phyloP scores from a whole-genome alignment of 345 rosid genomes.

The Sonneratia alba region DNA sequence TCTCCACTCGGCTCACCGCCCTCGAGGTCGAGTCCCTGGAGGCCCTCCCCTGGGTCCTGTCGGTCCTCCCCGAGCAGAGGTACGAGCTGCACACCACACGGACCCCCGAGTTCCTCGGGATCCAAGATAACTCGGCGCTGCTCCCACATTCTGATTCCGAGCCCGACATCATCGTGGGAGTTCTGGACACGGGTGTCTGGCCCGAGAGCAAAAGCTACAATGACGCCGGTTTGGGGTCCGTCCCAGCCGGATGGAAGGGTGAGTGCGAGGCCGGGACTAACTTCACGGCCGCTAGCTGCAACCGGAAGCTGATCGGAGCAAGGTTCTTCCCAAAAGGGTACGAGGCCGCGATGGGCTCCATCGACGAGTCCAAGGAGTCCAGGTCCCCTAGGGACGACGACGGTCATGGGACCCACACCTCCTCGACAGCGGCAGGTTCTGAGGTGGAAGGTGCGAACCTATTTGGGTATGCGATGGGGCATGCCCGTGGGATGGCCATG shows the following conservation, averaged over 20 bases:
- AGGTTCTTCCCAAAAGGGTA: slow-evolving; percentile 43
- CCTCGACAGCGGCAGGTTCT: slow-evolving; percentile 68
- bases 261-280: slow-evolving; percentile 48
- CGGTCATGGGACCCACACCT: slow-evolving; percentile 66
- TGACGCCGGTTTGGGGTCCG: slow-evolving; percentile 38
- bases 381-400: slow-evolving; percentile 51
- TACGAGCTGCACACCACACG: slow-evolving; percentile 60
- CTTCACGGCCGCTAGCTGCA: slow-evolving; percentile 35
- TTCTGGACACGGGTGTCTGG: slow-evolving; percentile 56
- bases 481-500: slow-evolving; percentile 62
- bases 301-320: slow-evolving; percentile 55
- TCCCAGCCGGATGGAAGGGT: slow-evolving; percentile 50
- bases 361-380: slow-evolving; percentile 44
- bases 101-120: slow-evolving; percentile 54
- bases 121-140: slow-evolving; percentile 19
- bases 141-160: slow-evolving; percentile 22
- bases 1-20: slow-evolving; percentile 35
- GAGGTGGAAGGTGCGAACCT: slow-evolving; percentile 48
- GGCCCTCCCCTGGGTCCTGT: slow-evolving; percentile 34
- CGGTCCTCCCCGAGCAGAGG: slow-evolving; percentile 34
- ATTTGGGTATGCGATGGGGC: slow-evolving; percentile 49
- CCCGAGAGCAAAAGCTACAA: slow-evolving; percentile 46
- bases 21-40: slow-evolving; percentile 35
- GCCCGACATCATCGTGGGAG: slow-evolving; percentile 39
- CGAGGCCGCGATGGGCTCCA: slow-evolving; percentile 40